phyloP scores from a whole-genome alignment of 257 asterid genomes.

The Asclepias syriaca region DNA sequence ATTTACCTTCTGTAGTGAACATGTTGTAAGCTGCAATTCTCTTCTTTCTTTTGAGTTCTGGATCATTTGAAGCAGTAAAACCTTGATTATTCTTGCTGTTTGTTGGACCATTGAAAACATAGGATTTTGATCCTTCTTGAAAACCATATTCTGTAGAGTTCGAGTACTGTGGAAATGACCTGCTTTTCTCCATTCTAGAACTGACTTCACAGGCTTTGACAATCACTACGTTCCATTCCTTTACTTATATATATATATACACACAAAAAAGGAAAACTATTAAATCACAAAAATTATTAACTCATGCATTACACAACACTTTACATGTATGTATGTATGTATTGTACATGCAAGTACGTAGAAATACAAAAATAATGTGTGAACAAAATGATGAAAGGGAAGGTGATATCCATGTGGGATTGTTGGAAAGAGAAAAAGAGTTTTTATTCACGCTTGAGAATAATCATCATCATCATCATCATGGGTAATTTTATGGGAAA shows the following conservation, averaged over 20 bases:
- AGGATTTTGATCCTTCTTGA: slow-evolving; percentile 28
- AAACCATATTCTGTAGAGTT: slow-evolving; percentile 25
- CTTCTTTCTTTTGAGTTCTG: slow-evolving; percentile 73
- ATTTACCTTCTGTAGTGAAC: slow-evolving; percentile 60
- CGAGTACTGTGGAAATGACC: slow-evolving; percentile 48
- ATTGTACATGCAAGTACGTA: neutral
- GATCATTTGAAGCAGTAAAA: slow-evolving; percentile 37
- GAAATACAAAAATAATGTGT: neutral
- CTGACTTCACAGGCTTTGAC: neutral
- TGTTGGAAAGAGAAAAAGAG: neutral
- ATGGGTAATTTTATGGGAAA: neutral
- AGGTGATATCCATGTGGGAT: neutral
- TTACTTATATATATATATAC: neutral
- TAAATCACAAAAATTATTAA: neutral
- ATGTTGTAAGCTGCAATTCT: slow-evolving; percentile 63
- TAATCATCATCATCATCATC: neutral
- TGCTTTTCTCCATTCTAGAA: slow-evolving; percentile 53
- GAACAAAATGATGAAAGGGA: neutral
- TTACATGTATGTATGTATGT: neutral
- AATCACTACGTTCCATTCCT: neutral
- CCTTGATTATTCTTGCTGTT: slow-evolving; percentile 17
- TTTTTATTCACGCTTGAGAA: slow-evolving; percentile 1
- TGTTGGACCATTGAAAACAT: slow-evolving; percentile 57
- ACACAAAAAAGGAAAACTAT: neutral
- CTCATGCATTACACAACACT: neutral